Evolutionary conservation across 345 rosid genomes (phyloP), one percentile per base, ranked within the genome.

Genomic region (Raphanus sativus): DNA sequence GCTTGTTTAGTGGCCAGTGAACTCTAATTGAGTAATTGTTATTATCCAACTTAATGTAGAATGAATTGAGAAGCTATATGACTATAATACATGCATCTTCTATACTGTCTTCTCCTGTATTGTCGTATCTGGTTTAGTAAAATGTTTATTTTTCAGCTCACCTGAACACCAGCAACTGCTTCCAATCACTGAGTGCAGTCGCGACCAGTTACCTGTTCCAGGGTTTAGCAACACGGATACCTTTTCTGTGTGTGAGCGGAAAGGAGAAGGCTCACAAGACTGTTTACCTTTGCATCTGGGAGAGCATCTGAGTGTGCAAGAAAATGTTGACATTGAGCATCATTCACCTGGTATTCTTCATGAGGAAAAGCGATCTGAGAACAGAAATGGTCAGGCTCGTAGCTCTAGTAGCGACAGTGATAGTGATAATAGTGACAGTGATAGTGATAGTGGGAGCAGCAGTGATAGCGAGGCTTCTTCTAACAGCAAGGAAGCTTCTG

Each of bases 381-480:
- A 85, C 73, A 85, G 87, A 71, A 97, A 87, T 80, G 90, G 84
- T 77, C 89, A 75, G 65, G 89, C 86, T 40, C 85, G 75, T 74
- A 89, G 93, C 86, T 91, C 97, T 80, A 90, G 98, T 63, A 91
- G 93, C 68, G 94, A 84, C 76, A 90, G 94, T 77, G 94, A 86
- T 67, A 89, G 94, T 59, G 92, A 82, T 58, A 89, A 85, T 81
- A 89, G 96, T 76, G 88, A 74, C 68, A 94, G 94, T 80, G 87
- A 85, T 63, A 92, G 93, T 75, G 86, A 79, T 58, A 89, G 96
- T 81, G 89, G 96, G 85, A 95, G 97, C 75, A 94, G 92, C 71
- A 92, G 99, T 84, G 98, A 89, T 60, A 92, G 90, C 69, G 97
- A 90, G 82, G 89, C 87, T 83, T 87, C 97, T 71, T 89, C 97